Evolutionary conservation across 192 early-diverging fungal genomes (phyloP), one percentile per base, ranked within the genome.

Genomic region (Coemansia sp.): DNA sequence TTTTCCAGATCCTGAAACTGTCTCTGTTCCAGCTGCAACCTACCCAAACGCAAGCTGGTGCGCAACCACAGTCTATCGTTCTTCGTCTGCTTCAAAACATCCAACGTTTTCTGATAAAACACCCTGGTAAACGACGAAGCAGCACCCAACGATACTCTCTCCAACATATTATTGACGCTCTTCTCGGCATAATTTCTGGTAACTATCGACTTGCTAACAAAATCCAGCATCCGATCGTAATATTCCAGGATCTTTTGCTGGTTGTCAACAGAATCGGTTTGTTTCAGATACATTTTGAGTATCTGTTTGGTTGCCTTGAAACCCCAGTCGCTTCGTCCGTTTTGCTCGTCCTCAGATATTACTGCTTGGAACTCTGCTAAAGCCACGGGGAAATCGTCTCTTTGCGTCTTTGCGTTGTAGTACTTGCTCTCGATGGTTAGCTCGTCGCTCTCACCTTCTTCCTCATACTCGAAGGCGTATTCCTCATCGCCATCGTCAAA

Each of bases 111-210:
- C 56, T 72, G 58, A 56, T 75, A 75, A 40, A 75, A 67, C 59
- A 36, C 42, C 50, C 54, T 56, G 12, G 70, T 63, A 48, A 72
- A 66, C 22, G 55, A 63, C 7, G 58, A n/a, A 20, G 64, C 57
- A 7, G 61, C 32, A 42, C 42, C 34, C 2, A 29, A 2, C 20
- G 72, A 64, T 22, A 81, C 66, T 7, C 69, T 60, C 42, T 81
- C 78, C 2, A 81, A 67, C 73, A 75, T 72, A 30, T 66, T 72
- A 69, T 81, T 76, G 73, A 81, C 72, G 60, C 73, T 75, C 63
- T 75, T 81, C 50, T 81, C 78, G 56, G 73, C 72, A 22, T 75
- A 72, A 66, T 75, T 76, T 48, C 78, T 66, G 3, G 73, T 52
- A 5, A 72, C 69, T 2, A 64, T 56, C 7, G 60, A 63, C 12